Evolutionary conservation across 768 basidiomycete species (phyloP).

Genomic region (Hypsizygus marmoreus): DNA sequence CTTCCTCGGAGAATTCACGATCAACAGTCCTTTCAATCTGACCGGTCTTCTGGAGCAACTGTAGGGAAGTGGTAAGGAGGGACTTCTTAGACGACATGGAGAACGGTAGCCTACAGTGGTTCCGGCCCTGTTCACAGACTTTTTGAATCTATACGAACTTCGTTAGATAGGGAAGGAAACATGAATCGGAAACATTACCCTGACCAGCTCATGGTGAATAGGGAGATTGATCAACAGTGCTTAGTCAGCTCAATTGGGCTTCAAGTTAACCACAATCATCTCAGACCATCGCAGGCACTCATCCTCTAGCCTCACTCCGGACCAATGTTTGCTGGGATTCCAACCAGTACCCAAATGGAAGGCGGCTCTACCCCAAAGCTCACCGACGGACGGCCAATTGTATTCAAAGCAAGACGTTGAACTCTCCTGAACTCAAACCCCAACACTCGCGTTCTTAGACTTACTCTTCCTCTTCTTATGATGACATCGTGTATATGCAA

Average conservation of each 20-base stretch:
- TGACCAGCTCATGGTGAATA: constrained; percentile 30
- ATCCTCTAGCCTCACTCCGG: too few species aligned
- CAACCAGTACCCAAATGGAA: too few species aligned
- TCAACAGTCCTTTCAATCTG: constrained; percentile 97
- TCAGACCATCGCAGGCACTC: too few species aligned
- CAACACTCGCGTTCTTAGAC: too few species aligned
- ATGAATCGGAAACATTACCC: constrained; percentile 19
- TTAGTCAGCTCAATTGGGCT: constrained; percentile 17
- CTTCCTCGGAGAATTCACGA: constrained; percentile 90
- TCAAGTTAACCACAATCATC: too few species aligned
- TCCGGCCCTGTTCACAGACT: constrained; percentile 87
- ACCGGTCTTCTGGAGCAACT: constrained; percentile 97
- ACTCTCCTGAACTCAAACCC: too few species aligned
- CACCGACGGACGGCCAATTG: too few species aligned
- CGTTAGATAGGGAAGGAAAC: constrained; percentile 3
- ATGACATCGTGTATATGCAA: too few species aligned
- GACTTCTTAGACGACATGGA: constrained; percentile 9
- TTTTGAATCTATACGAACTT: constrained; percentile 76
- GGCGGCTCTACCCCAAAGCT: too few species aligned
- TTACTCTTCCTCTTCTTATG: too few species aligned
- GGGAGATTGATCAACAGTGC: constrained; percentile 11
- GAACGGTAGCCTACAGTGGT: constrained; percentile 65
- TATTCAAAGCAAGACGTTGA: too few species aligned
- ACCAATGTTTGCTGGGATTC: too few species aligned
- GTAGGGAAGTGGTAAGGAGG: constrained; percentile 18